Evolutionary conservation across 768 basidiomycete genomes (phyloP).

Genomic region (Sutorius australiensis): DNA sequence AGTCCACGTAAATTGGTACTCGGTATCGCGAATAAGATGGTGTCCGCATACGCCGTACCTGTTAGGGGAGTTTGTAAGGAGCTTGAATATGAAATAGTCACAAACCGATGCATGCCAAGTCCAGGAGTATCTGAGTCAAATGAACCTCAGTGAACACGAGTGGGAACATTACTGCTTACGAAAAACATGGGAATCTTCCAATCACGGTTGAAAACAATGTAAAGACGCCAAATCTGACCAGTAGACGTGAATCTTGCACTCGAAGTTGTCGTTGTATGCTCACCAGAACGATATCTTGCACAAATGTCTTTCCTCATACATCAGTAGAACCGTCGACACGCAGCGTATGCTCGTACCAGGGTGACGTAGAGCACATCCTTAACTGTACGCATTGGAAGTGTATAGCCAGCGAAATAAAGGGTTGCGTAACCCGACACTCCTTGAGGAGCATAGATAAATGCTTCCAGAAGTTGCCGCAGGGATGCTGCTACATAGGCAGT

Average conservation of each 20-base stretch:
- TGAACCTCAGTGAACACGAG: background rate
- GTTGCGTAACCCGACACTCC: slow-evolving; percentile 7
- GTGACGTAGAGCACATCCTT: slow-evolving; percentile 14
- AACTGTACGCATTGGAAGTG: slow-evolving; percentile 11
- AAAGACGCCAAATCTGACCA: slow-evolving; percentile 22
- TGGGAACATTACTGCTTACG: slow-evolving; percentile 7
- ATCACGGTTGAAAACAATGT: slow-evolving; percentile 19
- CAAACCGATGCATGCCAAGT: slow-evolving; percentile 19
- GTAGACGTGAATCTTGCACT: background rate
- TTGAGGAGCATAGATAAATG: slow-evolving; percentile 10
- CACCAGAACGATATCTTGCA: slow-evolving; percentile 18
- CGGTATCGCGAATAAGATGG: slow-evolving; percentile 11
- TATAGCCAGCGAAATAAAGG: slow-evolving; percentile 9
- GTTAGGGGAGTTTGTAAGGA: background rate
- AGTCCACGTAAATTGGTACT: slow-evolving; percentile 1
- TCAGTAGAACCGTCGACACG: background rate
- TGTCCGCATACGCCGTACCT: slow-evolving; percentile 10
- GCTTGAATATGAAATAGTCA: background rate
- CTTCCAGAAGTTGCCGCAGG: slow-evolving; percentile 14
- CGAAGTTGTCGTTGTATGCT: background rate
- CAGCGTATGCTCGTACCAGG: slow-evolving; percentile 2
- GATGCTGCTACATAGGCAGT: slow-evolving; percentile 13
- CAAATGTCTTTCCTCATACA: slow-evolving; percentile 4
- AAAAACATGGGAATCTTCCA: slow-evolving; percentile 20
- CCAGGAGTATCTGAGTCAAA: slow-evolving; percentile 16